Conservation (phyloP, 164 flowering plant genomes). For the Nymphaea thermarum region DNA sequence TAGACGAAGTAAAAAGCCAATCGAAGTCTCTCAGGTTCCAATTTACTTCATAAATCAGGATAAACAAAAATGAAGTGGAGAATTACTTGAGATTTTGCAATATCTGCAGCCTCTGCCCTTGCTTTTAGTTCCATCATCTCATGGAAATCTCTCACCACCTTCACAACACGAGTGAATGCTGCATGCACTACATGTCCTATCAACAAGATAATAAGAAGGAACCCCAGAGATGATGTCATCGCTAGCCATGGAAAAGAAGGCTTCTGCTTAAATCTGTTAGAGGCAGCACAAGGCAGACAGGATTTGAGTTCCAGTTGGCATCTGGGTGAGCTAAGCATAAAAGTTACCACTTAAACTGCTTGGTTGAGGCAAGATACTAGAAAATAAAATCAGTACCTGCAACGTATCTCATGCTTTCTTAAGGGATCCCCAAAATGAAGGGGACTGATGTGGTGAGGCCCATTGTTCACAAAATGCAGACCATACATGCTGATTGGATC, state of each 20-base stretch:
- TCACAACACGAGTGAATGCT: constrained; percentile 60
- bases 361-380: too few species aligned
- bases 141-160: constrained; percentile 73
- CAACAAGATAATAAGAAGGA: constrained; percentile 64
- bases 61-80: background rate
- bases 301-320: too few species aligned
- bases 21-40: too few species aligned
- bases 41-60: too few species aligned
- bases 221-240: constrained; percentile 42
- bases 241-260: constrained; percentile 72
- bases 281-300: background rate
- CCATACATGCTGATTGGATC: constrained; percentile 88
- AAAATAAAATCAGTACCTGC: constrained; percentile 44
- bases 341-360: too few species aligned
- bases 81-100: constrained; percentile 71
- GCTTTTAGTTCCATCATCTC: constrained; percentile 72
- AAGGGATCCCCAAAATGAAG: constrained; percentile 91
- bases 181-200: constrained; percentile 69
- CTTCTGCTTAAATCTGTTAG: constrained; percentile 66
- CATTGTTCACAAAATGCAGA: constrained; percentile 24
- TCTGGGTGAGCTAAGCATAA: too few species aligned
- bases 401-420: constrained; percentile 88
- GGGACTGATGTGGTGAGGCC: constrained; percentile 39
- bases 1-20: background rate
- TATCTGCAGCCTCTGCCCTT: constrained; percentile 86